A percentile compares a stretch with the other conserved stretches of the same genome.
phyloP scores from a whole-genome alignment of 78 protist genomes.

The Anaeramoeba flamelloides region DNA sequence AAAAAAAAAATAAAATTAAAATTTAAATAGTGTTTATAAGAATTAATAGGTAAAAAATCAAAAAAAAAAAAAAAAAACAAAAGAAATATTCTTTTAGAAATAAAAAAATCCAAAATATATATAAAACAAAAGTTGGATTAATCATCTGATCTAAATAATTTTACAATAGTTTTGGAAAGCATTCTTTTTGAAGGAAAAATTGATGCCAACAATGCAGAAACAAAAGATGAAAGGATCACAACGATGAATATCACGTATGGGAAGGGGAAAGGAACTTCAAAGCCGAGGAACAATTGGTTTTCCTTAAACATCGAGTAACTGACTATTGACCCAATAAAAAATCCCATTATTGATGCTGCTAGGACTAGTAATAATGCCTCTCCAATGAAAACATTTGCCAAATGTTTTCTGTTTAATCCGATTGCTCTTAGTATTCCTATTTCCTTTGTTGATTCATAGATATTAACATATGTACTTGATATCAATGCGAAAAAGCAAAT shows the following conservation, averaged over 20 bases:
- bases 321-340: constrained; percentile 32
- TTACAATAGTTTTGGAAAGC: background rate
- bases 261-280: constrained; percentile 58
- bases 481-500: constrained; percentile 52
- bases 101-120: too few species aligned
- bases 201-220: constrained; percentile 5
- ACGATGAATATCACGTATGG: constrained; percentile 39
- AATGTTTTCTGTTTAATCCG: constrained; percentile 9
- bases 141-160: too few species aligned
- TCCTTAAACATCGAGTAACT: constrained; percentile 44
- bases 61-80: too few species aligned
- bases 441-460: constrained; percentile 65
- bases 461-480: constrained; percentile 55
- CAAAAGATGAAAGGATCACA: constrained; percentile 21
- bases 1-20: too few species aligned
- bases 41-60: too few species aligned
- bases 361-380: constrained; percentile 69
- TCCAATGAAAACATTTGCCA: constrained; percentile 41
- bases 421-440: constrained; percentile 66
- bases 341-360: constrained; percentile 57
- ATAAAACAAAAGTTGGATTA: too few species aligned
- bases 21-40: too few species aligned
- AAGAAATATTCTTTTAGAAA: too few species aligned
- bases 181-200: background rate
- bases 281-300: constrained; percentile 46